phyloP scores from a whole-genome alignment of 2,329 filamentous ascomycete genomes.

The Macrophomina phaseolina region DNA sequence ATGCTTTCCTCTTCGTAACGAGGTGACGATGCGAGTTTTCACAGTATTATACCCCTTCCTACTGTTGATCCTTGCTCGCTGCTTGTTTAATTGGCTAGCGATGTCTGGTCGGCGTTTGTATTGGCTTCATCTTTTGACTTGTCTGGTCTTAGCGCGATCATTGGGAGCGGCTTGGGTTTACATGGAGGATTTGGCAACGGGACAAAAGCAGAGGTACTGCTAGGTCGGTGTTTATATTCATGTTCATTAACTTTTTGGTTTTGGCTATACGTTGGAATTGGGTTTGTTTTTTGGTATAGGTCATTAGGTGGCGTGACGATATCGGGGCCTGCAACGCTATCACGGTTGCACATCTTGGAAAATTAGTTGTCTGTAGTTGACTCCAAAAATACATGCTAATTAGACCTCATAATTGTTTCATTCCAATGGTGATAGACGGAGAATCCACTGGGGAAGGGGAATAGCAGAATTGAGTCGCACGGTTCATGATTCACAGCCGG shows the following conservation, averaged over 20 bases:
- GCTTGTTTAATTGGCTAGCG: not conserved
- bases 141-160: conserved; percentile 1
- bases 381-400: conserved; percentile 10
- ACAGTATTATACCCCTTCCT: conserved; percentile 27
- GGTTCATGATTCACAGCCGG: not conserved
- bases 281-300: no score
- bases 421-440: not conserved
- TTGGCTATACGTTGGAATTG: no score
- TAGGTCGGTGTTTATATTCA: conserved; percentile 12
- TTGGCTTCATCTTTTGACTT: not conserved
- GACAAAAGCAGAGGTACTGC: conserved; percentile 16
- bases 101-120: not conserved
- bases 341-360: conserved; percentile 1
- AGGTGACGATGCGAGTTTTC: conserved; percentile 20
- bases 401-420: not conserved
- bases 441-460: no score
- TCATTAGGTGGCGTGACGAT: not conserved
- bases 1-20: not conserved
- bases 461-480: no score
- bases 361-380: conserved; percentile 6
- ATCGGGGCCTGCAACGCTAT: conserved; percentile 1
- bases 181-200: not conserved
- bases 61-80: conserved; percentile 9
- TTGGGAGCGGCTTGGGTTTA: not conserved
- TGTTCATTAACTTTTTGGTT: not conserved